Evolutionary conservation across 2,329 filamentous ascomycete genomes (phyloP), one percentile per base, ranked within the genome.

Genomic region (Sarocladium strictum): DNA sequence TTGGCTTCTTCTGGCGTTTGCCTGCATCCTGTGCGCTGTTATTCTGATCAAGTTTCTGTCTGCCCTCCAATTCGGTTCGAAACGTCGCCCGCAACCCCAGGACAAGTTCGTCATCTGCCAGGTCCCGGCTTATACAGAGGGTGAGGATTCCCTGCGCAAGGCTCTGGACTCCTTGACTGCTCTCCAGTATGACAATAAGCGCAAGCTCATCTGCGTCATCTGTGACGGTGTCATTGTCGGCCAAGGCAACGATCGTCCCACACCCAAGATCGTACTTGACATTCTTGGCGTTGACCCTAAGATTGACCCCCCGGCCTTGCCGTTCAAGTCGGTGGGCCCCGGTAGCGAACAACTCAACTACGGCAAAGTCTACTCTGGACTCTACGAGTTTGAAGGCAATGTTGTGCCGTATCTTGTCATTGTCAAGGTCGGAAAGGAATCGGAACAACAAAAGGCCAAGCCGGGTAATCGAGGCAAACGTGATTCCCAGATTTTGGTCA

Each of bases 101-200:
- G 94, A 99, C 71, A 99, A 97, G 68, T 99, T 99, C 64, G 92
- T 99, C 63, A 97, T 99, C 61, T 97, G 94, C 71, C 91, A 97
- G 70, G 91, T 99, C 29, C 94, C 94, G 10, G 94, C 94, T 4
- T 99, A 99, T 67, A 99, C 94, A 0, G 94, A 99, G 76, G 94
- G 91, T 63, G 94, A 99, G 76, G 94, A 99, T 64, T 93, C 92
- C 3, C 76, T 99, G 9, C 81, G 94, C 54, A 95, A 96, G 67
- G 93, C 91, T 53, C 79, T 99, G 2, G 94, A 99, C 68, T 97
- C 94, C 1, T 79, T 97, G 56, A 97, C 94, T 15, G 90, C 92
- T 12, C 80, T 99, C 15, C 87, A 96, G 62, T 99, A 99, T 63
- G 94, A 99, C 72, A 97, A 99, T 73, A 99, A 99, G 77, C 82